phyloP scores from a whole-genome alignment of 2,329 filamentous ascomycete genomes.

The Aspergillus sp. region DNA sequence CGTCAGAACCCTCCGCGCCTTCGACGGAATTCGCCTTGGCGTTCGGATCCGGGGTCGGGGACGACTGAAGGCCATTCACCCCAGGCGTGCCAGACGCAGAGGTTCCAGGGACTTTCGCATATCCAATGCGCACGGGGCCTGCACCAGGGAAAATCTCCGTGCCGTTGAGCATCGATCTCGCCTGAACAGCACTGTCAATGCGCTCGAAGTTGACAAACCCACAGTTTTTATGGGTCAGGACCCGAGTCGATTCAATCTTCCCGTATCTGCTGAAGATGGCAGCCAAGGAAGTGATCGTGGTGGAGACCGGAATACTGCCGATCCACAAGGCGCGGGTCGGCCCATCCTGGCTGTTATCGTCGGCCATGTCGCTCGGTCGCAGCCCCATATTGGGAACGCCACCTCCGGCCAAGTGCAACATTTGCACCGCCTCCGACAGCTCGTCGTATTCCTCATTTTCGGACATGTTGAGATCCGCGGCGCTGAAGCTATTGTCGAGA shows the following conservation, averaged over 20 bases:
- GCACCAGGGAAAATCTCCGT: constrained; percentile 98
- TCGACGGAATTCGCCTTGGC: constrained; percentile 35
- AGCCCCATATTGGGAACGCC: constrained; percentile 56
- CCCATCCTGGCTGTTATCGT: constrained; percentile 79
- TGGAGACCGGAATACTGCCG: constrained; percentile 94
- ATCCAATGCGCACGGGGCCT: constrained; percentile 92
- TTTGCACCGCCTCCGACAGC: constrained; percentile 77
- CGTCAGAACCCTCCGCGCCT: constrained; percentile 29
- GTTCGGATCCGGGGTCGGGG: constrained; percentile 86
- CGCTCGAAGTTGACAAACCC: constrained; percentile 98
- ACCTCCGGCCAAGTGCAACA: constrained; percentile 62
- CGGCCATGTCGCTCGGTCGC: constrained; percentile 63
- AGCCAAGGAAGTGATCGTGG: constrained; percentile 88
- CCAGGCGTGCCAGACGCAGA: constrained; percentile 78
- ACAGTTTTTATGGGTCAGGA: constrained; percentile 97
- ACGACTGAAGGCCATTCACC: constrained; percentile 81
- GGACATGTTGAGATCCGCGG: constrained; percentile 70
- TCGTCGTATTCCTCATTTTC: constrained; percentile 79
- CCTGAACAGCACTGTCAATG: constrained; percentile 84
- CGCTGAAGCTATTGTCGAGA: constrained; percentile 72
- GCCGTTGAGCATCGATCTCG: constrained; percentile 83
- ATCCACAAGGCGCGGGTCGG: constrained; percentile 95
- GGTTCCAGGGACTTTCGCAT: constrained; percentile 90
- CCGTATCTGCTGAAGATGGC: constrained; percentile 96
- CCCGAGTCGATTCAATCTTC: constrained; percentile 83